A percentile compares a stretch with the other conserved stretches of the same genome.
Conservation (phyloP, 768 basidiomycete species). For the Tulasnella sp. region DNA sequence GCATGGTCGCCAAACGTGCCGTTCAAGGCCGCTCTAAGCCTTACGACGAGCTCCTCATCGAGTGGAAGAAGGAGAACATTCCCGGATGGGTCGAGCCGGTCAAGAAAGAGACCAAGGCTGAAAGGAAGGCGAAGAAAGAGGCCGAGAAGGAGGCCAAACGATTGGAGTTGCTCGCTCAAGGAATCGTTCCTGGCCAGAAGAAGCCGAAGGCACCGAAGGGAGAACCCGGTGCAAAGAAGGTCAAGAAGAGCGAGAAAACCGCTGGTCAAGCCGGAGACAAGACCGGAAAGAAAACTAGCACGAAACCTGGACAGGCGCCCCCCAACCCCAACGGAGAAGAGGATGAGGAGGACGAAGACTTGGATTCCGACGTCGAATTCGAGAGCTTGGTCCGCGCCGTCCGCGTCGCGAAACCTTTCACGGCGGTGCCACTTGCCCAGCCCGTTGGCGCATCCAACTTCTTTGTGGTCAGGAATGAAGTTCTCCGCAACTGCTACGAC, state of each 20-base stretch:
- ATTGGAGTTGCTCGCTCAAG: constrained; percentile 33
- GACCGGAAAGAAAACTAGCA: constrained; percentile 13
- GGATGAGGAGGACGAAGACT: constrained; percentile 33
- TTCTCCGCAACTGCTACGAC: constrained; percentile 35
- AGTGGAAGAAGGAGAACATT: constrained; percentile 88
- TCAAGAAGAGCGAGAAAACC: constrained; percentile 58
- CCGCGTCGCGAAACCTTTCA: constrained; percentile 9
- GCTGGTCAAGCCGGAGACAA: constrained; percentile 44
- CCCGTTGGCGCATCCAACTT: constrained; percentile 32
- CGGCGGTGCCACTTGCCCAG: constrained; percentile 33
- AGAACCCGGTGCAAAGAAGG: constrained; percentile 71
- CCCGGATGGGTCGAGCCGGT: constrained; percentile 88
- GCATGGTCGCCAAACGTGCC: constrained; percentile 93
- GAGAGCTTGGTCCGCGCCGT: constrained; percentile 33
- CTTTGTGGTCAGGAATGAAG: constrained; percentile 36
- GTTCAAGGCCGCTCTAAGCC: constrained; percentile 81
- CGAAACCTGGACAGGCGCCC: neutral
- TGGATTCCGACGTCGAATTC: constrained; percentile 36
- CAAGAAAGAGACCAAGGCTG: constrained; percentile 82
- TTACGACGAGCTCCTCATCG: constrained; percentile 86
- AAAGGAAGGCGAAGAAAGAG: constrained; percentile 47
- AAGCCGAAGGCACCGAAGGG: constrained; percentile 63
- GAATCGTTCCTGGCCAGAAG: constrained; percentile 29
- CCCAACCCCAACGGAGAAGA: constrained; percentile 27
- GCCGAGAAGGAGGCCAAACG: constrained; percentile 36